phyloP scores from a whole-genome alignment of 2,329 filamentous ascomycete species.

The Fusarium sp. region DNA sequence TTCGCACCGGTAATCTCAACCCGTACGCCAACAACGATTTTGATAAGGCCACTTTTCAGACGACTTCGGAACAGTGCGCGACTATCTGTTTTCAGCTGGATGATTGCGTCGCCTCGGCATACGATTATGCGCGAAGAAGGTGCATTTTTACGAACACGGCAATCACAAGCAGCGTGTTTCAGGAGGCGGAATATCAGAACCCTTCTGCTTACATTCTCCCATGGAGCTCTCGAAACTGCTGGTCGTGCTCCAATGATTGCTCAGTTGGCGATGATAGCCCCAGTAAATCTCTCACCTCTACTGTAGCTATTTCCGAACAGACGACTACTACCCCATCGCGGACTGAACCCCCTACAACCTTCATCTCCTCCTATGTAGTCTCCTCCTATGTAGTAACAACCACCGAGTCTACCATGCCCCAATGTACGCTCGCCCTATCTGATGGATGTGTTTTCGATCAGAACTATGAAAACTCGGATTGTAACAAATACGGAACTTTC shows the following conservation, averaged over 20 bases:
- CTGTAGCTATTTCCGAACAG: not conserved
- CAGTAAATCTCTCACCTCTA: not conserved
- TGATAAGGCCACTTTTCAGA: conserved; percentile 9
- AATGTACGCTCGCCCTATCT: conserved; percentile 26
- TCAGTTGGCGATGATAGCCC: not conserved
- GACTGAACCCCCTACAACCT: conserved; percentile 8
- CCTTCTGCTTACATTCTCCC: conserved; percentile 7
- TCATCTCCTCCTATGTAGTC: not conserved
- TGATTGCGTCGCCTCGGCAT: conserved; percentile 4
- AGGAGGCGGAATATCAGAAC: not conserved
- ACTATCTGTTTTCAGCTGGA: conserved; percentile 5
- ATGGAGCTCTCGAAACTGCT: conserved; percentile 14
- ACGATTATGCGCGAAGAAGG: not conserved
- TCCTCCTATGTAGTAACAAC: conserved; percentile 14
- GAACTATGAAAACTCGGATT: not conserved
- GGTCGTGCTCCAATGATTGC: conserved; percentile 11
- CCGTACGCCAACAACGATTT: conserved; percentile 21
- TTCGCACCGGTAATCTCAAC: not conserved
- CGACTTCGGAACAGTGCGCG: conserved; percentile 11
- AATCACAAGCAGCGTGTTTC: not conserved
- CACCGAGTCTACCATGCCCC: conserved; percentile 12
- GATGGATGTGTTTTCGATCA: conserved; percentile 14
- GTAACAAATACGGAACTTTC: not conserved
- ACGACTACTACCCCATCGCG: not conserved
- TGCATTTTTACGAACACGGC: conserved; percentile 9